Evolutionary conservation across 805 yeast genomes (phyloP), one percentile per base, ranked within the genome.

Genomic region (Danielia oregonensis): DNA sequence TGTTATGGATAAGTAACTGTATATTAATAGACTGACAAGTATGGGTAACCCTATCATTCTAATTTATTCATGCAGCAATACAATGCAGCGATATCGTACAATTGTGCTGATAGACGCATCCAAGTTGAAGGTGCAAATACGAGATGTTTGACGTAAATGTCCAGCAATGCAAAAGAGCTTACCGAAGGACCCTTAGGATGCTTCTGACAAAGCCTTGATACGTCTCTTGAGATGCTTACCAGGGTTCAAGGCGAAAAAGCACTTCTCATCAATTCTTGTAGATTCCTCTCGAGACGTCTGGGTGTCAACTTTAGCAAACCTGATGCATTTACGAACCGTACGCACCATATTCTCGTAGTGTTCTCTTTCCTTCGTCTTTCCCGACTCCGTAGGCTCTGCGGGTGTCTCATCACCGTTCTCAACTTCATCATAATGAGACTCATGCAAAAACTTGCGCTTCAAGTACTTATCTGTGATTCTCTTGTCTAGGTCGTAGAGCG

Each of bases 401-500:
- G 10, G 32, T 47, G 12, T 43, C 51, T 5, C 32, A 37, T 24
- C 30, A 39, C 17, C 16, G 17, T 29, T 30, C 43, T 24, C 42
- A 24, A 15, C 26, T 19, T 43, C 53, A 5, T 40, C 44, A 29
- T 34, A 24, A 17, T 37, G 26, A 6, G 39, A 40, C 19, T 38
- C 40, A 10, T 29, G 12, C 29, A 69, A 65, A 44, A 81, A 81
- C 55, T 84, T 86, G 45, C 72, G 68, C 43, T 72, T 71, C 43
- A 91, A 59, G 59, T 89, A 89, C 42, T 77, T 69, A 35, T 76
- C 76, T 2, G 84, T 75, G 24, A 85, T 60, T 16, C 72, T 75
- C 42, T 72, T 77, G 57, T 87, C 85, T 10, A 72, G 76, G 35
- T 73, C 70, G 61, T 82, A 76, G 52, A 89, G 68, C 11, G 93